phyloP scores from a whole-genome alignment of 2,329 filamentous ascomycete genomes.

The Penicillium sp. region DNA sequence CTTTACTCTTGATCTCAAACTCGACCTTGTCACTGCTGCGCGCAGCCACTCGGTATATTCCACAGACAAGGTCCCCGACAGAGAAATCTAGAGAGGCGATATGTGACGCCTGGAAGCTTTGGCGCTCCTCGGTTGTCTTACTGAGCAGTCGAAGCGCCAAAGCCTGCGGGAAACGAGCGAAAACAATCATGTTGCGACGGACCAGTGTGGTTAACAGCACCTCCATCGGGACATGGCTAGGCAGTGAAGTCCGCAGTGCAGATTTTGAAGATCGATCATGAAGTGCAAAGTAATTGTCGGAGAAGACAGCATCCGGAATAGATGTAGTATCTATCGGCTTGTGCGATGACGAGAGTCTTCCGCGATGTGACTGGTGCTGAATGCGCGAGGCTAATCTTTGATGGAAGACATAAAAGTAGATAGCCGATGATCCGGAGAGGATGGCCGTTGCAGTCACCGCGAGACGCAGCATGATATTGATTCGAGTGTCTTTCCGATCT shows the following conservation, averaged over 20 bases:
- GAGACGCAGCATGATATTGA: conserved; percentile 12
- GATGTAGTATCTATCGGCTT: conserved; percentile 19
- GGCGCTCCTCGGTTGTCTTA: conserved; percentile 9
- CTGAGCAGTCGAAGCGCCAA: conserved; percentile 23
- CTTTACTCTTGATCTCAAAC: conserved; percentile 25
- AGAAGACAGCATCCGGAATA: conserved; percentile 19
- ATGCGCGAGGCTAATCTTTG: conserved; percentile 21
- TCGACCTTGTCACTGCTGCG: conserved; percentile 27
- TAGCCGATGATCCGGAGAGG: conserved; percentile 14
- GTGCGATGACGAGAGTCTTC: conserved; percentile 13
- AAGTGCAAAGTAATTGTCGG: conserved; percentile 16
- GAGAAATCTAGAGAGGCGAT: conserved; percentile 27
- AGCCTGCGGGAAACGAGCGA: conserved; percentile 32
- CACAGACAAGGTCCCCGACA: conserved; percentile 31
- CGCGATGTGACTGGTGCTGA: conserved; percentile 16
- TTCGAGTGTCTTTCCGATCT: background rate
- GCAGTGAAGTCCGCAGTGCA: conserved; percentile 18
- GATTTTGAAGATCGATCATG: conserved; percentile 23
- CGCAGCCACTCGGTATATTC: conserved; percentile 26
- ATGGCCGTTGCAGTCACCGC: conserved; percentile 14
- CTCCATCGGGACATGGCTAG: conserved; percentile 10
- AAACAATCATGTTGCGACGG: conserved; percentile 32
- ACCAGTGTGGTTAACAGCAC: conserved; percentile 27
- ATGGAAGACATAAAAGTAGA: conserved; percentile 25
- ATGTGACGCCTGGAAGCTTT: conserved; percentile 23